Percentiles rank a stretch among this genome's conserved stretches.
phyloP scores from a whole-genome alignment of 805 yeast species.

The Yamadazyma phyllophila region DNA sequence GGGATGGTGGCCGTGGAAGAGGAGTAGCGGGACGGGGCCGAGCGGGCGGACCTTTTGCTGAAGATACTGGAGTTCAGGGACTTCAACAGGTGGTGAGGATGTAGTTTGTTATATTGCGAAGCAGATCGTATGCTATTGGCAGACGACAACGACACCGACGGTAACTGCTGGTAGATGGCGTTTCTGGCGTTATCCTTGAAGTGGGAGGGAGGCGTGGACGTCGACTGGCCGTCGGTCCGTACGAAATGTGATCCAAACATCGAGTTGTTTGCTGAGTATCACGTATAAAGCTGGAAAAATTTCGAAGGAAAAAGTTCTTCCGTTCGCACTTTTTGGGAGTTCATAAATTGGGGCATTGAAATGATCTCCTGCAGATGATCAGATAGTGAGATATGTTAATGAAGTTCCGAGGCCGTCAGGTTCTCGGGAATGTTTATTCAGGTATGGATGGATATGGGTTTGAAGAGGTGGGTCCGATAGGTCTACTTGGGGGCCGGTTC shows the following conservation, averaged over 20 bases:
- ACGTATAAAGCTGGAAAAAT: constrained; percentile 9
- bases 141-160: constrained; percentile 22
- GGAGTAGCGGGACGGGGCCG: constrained; percentile 44
- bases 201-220: constrained; percentile 34
- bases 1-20: constrained; percentile 45
- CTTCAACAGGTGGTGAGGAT: constrained; percentile 23
- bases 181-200: constrained; percentile 43
- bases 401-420: no score
- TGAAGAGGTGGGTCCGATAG: no score
- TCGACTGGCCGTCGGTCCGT: constrained; percentile 20
- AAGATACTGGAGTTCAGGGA: constrained; percentile 40
- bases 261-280: constrained; percentile 1
- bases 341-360: background rate
- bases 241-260: constrained; percentile 34
- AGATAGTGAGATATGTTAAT: no score
- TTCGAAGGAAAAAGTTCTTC: constrained; percentile 9
- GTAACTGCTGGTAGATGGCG: constrained; percentile 43
- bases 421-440: no score
- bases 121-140: constrained; percentile 41
- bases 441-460: no score
- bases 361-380: background rate
- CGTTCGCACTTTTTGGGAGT: constrained; percentile 5
- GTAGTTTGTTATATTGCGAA: constrained; percentile 25
- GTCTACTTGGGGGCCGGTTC: no score
- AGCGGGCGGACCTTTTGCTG: constrained; percentile 37